Percentiles rank a stretch among this genome's conserved stretches.
phyloP scores from a whole-genome alignment of 768 basidiomycete genomes.

The Termitomyces sp. region DNA sequence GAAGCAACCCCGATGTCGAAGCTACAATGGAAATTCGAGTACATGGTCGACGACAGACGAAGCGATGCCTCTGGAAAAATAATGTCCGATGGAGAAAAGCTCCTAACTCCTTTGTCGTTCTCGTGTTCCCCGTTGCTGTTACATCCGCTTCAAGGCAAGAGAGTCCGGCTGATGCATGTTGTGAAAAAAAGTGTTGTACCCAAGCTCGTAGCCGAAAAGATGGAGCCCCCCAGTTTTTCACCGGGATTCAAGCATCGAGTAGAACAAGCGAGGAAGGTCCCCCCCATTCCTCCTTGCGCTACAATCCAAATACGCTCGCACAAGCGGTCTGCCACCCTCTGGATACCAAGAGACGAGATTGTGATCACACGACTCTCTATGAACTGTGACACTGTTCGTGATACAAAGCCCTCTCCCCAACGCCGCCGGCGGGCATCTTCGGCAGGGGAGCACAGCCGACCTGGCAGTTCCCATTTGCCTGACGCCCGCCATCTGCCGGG shows the following conservation, averaged over 20 bases:
- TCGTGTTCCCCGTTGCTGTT: constrained; percentile 69
- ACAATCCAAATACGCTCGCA: constrained; percentile 13
- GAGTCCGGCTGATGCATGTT: constrained; percentile 62
- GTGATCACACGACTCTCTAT: background rate
- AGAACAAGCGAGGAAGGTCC: background rate
- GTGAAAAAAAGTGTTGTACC: constrained; percentile 63
- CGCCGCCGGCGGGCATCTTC: constrained; percentile 40
- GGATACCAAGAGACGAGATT: constrained; percentile 4
- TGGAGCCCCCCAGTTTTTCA: constrained; percentile 36
- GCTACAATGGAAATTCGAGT: constrained; percentile 75
- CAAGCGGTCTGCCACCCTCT: constrained; percentile 23
- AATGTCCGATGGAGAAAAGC: constrained; percentile 62
- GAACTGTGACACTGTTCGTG: background rate
- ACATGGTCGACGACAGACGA: constrained; percentile 61
- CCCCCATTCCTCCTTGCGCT: background rate
- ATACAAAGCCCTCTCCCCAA: background rate
- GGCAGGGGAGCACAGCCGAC: constrained; percentile 31
- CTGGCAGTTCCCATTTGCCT: background rate
- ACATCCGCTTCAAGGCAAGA: constrained; percentile 58
- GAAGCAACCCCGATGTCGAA: constrained; percentile 24
- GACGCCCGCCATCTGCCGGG: background rate
- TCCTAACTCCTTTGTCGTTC: constrained; percentile 67
- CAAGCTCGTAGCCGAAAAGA: constrained; percentile 61
- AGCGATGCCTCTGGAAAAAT: constrained; percentile 39
- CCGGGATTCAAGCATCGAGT: background rate